Base-by-base conservation (phyloP, 2,329 filamentous ascomycete species). In the Microthyrium microscopicum region DNA sequence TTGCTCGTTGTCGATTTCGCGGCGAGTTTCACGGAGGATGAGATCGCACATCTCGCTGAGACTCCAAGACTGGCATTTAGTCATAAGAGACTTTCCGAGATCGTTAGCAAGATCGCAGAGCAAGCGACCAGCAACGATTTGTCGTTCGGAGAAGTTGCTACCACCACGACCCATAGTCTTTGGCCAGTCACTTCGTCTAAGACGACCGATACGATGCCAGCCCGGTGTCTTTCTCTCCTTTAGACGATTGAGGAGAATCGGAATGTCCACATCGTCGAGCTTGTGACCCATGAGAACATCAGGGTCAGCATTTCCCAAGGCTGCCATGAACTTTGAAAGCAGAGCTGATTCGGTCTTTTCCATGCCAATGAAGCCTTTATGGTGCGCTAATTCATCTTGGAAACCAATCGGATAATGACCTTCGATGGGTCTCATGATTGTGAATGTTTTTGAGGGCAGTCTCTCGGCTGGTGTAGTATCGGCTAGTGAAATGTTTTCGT, bases 41-140 rank as follows among this genome's bases (percentile, higher is more conserved):
- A 95, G 67, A 41, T 77, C 81, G 53, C 84, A 92, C 85, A 98
- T 98, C 55, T 98, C 89, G 2, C 87, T 91, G 54, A 98, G 65
- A 53, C 80, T 93, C 89, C 89, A 98, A 3, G 85, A 92, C 55
- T 94, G 87, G 54, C 89, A 98, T 58, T 92, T 93, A 46, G 71
- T 76, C 87, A 95, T 95, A 42, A 84, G 71, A 8, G 87, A 94
- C 62, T 94, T 95, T 54, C 89, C 89, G 49, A 91, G 81, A 45
- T 98, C 89, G 52, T 98, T 98, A 37, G 78, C 84, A 39, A 95
- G 64, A 58, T 98, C 89, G 52, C 89, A 95, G 36, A 95, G 69
- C 39, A 98, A 62, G 45, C 89, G 77, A 26, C 89, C 89, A 40
- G 85, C 72, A 43, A 93, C 77, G 36, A 98, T 57, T 49, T 93